phyloP scores from a whole-genome alignment of 352 stramenopile species.

The Peronosclerospora sorghi region DNA sequence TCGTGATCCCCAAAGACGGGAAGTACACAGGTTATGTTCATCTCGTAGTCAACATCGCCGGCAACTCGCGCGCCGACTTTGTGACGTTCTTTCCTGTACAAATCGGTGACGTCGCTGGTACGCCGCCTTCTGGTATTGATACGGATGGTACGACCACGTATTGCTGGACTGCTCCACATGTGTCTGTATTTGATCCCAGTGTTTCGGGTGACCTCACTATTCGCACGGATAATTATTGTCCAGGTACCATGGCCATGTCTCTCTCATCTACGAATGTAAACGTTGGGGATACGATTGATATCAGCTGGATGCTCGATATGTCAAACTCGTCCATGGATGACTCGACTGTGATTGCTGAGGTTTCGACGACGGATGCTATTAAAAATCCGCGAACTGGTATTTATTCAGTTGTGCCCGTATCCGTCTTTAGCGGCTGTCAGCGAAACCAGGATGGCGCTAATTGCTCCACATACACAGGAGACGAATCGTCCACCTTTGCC shows the following conservation, averaged over 20 bases:
- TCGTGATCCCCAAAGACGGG: slow-evolving; percentile 60
- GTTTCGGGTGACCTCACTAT: slow-evolving; percentile 44
- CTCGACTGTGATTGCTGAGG: slow-evolving; percentile 50
- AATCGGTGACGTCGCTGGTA: slow-evolving; percentile 50
- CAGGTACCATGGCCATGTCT: slow-evolving; percentile 44
- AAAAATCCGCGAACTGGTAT: slow-evolving; percentile 33
- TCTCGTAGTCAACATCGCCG: slow-evolving; percentile 50
- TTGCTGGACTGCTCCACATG: slow-evolving; percentile 49
- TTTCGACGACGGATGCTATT: slow-evolving; percentile 46
- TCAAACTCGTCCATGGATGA: slow-evolving; percentile 33
- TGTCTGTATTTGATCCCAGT: slow-evolving; percentile 48
- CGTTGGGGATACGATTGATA: slow-evolving; percentile 36
- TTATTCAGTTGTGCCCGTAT: slow-evolving; percentile 57
- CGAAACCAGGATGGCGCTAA: slow-evolving; percentile 36
- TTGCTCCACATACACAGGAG: slow-evolving; percentile 58
- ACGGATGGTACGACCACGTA: slow-evolving; percentile 64
- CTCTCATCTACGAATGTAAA: slow-evolving; percentile 41
- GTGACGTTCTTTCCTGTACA: slow-evolving; percentile 73
- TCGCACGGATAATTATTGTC: slow-evolving; percentile 57
- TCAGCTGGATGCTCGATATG: slow-evolving; percentile 60
- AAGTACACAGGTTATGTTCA: slow-evolving; percentile 75
- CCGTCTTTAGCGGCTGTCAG: slow-evolving; percentile 58
- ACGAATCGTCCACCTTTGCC: slow-evolving; percentile 43
- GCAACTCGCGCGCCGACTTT: slow-evolving; percentile 60
- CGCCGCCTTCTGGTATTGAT: slow-evolving; percentile 29